These are phyloP conservation scores for Amorphotheca resinae DNA, from an alignment of 495 filamentous ascomycete species.

Conservation along the genomic window DNA sequence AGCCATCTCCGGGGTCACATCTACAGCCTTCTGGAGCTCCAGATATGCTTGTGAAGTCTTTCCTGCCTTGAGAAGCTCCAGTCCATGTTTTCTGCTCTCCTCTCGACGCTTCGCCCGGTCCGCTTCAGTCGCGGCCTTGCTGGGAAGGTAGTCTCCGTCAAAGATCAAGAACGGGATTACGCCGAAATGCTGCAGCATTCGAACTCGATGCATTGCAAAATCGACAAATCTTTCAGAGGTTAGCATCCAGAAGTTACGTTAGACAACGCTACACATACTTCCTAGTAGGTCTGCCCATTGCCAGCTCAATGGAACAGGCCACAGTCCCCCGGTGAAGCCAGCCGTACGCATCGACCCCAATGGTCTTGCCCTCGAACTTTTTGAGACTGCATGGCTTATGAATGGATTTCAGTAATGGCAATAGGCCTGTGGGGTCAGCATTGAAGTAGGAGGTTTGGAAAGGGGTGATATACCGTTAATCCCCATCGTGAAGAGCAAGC, in stretches of 20 bases:
- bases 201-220: slow-evolving; percentile 79
- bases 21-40: slow-evolving; percentile 90
- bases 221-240: slow-evolving; percentile 61
- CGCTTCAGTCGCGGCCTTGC: slow-evolving; percentile 83
- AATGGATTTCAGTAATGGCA: slow-evolving; percentile 90
- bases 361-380: slow-evolving; percentile 75
- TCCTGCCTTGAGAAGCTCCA: slow-evolving; percentile 70
- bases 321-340: slow-evolving; percentile 95
- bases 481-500: slow-evolving; percentile 18
- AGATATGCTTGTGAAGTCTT: slow-evolving; percentile 67
- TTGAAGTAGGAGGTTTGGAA: background rate
- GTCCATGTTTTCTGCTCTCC: slow-evolving; percentile 56
- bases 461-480: slow-evolving; percentile 16
- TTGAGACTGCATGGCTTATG: slow-evolving; percentile 79
- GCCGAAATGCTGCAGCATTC: slow-evolving; percentile 86
- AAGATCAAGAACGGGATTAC: slow-evolving; percentile 89
- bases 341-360: slow-evolving; percentile 92
- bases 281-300: slow-evolving; percentile 71
- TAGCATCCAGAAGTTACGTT: slow-evolving; percentile 3
- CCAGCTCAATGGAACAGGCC: slow-evolving; percentile 83
- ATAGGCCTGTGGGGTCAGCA: slow-evolving; percentile 52
- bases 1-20: slow-evolving; percentile 95
- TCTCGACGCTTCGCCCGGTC: slow-evolving; percentile 57
- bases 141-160: slow-evolving; percentile 90
- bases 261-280: slow-evolving; percentile 44